phyloP scores from a whole-genome alignment of 2,329 filamentous ascomycete genomes.

The Epichloe bromicola region DNA sequence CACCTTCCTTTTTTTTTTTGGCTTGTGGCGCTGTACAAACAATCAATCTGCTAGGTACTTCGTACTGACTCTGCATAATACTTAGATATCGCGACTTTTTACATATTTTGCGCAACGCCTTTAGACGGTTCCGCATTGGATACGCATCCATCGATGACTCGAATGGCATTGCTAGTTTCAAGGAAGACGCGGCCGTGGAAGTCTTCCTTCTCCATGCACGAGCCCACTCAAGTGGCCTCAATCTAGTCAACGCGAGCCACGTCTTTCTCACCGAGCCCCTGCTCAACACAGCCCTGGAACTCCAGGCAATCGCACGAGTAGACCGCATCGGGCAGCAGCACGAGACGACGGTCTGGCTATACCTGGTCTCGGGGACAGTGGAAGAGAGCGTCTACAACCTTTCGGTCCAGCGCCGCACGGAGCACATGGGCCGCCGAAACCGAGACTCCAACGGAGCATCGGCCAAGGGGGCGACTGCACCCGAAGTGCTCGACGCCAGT shows the following conservation, averaged over 20 bases:
- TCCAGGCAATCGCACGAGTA: conserved; percentile 89
- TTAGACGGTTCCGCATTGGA: conserved; percentile 59
- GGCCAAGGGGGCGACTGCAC: conserved; percentile 24
- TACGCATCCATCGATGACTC: conserved; percentile 56
- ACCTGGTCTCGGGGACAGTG: conserved; percentile 79
- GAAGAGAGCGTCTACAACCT: conserved; percentile 87
- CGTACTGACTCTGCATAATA: conserved; percentile 9
- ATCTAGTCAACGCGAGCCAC: conserved; percentile 83
- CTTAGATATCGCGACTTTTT: conserved; percentile 61
- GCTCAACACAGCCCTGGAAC: conserved; percentile 82
- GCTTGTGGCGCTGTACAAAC: neutral
- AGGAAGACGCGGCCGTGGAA: conserved; percentile 57
- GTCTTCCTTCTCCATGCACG: conserved; percentile 84
- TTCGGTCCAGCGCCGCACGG: conserved; percentile 64
- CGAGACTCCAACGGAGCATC: conserved; percentile 18
- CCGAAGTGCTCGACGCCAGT: conserved; percentile 42
- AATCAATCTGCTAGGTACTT: too few relatives aligned
- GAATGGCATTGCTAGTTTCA: conserved; percentile 63
- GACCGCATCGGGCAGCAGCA: conserved; percentile 86
- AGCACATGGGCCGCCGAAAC: conserved; percentile 49
- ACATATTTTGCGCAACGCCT: conserved; percentile 55
- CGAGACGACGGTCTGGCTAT: conserved; percentile 89
- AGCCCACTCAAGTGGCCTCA: conserved; percentile 77
- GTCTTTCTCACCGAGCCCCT: conserved; percentile 92
- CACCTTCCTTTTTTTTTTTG: neutral